phyloP scores from a whole-genome alignment of 371 early-diverging fungal genomes.

The Mucor plumbeus region DNA sequence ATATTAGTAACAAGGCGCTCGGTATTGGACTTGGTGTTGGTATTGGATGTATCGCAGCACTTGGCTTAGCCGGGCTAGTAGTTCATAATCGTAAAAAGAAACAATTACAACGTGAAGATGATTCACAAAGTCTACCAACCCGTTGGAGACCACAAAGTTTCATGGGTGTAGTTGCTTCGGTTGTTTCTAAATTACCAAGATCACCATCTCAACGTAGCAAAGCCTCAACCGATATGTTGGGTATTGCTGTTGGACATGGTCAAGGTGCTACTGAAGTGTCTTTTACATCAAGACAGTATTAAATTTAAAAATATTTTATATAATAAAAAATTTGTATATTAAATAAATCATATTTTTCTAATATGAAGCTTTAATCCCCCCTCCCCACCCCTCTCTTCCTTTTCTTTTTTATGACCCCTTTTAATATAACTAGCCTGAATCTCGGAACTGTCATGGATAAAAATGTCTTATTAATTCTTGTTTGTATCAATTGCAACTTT shows the following conservation, averaged over 20 bases:
- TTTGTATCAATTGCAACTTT: not conserved
- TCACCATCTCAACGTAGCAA: slow-evolving; percentile 51
- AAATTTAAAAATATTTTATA: slow-evolving; percentile 4
- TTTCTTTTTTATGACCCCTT: not conserved
- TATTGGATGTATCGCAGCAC: slow-evolving; percentile 48
- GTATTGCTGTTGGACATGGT: not conserved
- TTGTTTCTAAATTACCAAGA: slow-evolving; percentile 50
- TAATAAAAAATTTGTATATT: slow-evolving; percentile 1
- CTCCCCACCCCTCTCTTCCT: not conserved
- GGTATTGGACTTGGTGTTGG: slow-evolving; percentile 54
- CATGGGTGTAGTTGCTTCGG: slow-evolving; percentile 52
- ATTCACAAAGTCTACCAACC: slow-evolving; percentile 23
- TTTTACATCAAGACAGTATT: slow-evolving; percentile 10
- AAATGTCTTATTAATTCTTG: not conserved
- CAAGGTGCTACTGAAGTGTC: slow-evolving; percentile 1
- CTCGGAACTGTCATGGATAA: slow-evolving; percentile 1
- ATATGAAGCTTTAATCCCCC: not conserved
- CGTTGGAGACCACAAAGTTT: slow-evolving; percentile 57
- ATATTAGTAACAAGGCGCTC: slow-evolving; percentile 37
- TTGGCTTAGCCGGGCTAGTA: slow-evolving; percentile 47
- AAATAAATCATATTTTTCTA: not conserved
- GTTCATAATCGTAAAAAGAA: slow-evolving; percentile 34
- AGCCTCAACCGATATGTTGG: slow-evolving; percentile 25
- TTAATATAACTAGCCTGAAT: not conserved
- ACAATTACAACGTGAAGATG: slow-evolving; percentile 3